Evolutionary conservation across 768 basidiomycete genomes (phyloP), one percentile per base, ranked within the genome.

Genomic region (Tylopilus plumbeoviolaceoides): DNA sequence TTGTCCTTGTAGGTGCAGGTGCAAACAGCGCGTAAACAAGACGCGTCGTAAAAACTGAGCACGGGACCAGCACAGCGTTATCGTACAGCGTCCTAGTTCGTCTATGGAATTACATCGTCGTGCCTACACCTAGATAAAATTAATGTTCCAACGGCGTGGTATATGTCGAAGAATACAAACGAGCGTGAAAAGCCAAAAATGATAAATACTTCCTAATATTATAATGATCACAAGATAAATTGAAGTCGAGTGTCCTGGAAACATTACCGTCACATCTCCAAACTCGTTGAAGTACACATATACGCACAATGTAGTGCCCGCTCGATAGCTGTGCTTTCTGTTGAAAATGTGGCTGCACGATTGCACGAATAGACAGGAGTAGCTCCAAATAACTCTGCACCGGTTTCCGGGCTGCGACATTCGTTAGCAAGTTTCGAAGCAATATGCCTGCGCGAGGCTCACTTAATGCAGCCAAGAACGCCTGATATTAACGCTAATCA

Each of bases 251-350:
- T 70, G 33, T 71, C 62, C 67, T 69, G 50, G 18, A 48, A 45
- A 36, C 14, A 17, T 30, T 1, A 39, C 1, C 25, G 49, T 59
- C 54, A 30, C 10, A 62, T 17, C 15, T 23, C 17, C 40, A 28
- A 33, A 14, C 10, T n/a, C 10, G 7, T 14, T 14, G 21, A 33
- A 5, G 17, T 18, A 50, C 4, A 9, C 5, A 7, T 15, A 53
- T 25, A 57, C 74, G 47, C 31, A 79, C 87, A 48, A 89, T 83
- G 14, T 72, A 78, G 60, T 89, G 87, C 8, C 87, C 87, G 55
- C 83, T 86, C 7, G 85, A 84, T 12, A 90, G 63, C 64, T 89
- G 88, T 4, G 85, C 84, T 56, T 78, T 85, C 75, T 90, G 87
- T 59, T 77, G 80, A 63, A 78, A 90, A 53, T 79, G 73, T 20